phyloP scores from a whole-genome alignment of 371 early-diverging fungal species.

The Actinomucor elegans region DNA sequence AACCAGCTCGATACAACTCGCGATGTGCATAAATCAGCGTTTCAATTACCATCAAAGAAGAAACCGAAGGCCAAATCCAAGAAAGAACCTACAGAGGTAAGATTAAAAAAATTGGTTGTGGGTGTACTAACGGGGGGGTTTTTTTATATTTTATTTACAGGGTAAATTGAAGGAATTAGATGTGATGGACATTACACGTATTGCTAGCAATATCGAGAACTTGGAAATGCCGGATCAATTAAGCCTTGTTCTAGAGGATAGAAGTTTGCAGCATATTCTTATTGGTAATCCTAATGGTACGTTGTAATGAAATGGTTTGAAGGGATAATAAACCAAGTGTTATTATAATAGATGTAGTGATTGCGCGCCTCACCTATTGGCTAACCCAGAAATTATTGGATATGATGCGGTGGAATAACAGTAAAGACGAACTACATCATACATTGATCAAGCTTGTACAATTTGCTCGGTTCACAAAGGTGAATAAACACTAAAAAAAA shows the following conservation, averaged over 20 bases:
- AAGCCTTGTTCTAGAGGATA: constrained; percentile 41
- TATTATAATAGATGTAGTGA: constrained; percentile 14
- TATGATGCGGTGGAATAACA: constrained; percentile 39
- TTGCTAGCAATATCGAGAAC: constrained; percentile 39
- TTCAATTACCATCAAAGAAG: constrained; percentile 1
- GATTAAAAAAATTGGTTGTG: neutral
- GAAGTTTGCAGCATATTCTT: constrained; percentile 50
- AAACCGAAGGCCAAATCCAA: neutral
- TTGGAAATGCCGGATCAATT: constrained; percentile 50
- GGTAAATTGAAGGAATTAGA: constrained; percentile 10
- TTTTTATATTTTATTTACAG: too few relatives aligned
- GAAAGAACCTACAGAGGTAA: neutral
- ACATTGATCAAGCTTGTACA: constrained; percentile 35
- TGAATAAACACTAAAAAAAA: neutral
- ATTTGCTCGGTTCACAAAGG: constrained; percentile 45
- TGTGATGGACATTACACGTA: constrained; percentile 13
- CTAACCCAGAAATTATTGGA: constrained; percentile 46
- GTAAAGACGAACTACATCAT: constrained; percentile 31
- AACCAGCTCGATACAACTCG: neutral
- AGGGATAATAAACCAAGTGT: too few relatives aligned
- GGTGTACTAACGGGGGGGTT: too few relatives aligned
- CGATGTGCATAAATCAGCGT: constrained; percentile 6
- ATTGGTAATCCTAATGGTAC: constrained; percentile 34
- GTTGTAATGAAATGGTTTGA: neutral
- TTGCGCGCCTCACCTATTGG: constrained; percentile 49